Evolutionary conservation across 73 alveolate species (phyloP).

Genomic region (Paramecium tetraurelia): DNA sequence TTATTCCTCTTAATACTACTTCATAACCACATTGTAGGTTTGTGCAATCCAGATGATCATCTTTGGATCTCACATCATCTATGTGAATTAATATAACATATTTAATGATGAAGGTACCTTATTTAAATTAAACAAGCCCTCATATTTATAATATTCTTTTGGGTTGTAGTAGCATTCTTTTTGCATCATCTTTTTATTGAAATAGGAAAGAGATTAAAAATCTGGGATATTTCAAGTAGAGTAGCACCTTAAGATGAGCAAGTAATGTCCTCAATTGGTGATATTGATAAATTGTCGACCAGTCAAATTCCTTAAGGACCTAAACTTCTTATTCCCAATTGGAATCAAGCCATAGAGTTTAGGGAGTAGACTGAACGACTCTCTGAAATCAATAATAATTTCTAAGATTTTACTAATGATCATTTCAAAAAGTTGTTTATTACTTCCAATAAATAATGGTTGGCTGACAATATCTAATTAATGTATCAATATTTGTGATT

Average conservation of each 20-base stretch:
- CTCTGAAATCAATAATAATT: background rate
- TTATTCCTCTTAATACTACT: conserved; percentile 19
- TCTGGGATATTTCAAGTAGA: background rate
- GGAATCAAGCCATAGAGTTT: background rate
- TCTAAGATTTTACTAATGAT: conserved; percentile 30
- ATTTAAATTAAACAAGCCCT: background rate
- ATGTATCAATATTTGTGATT: background rate
- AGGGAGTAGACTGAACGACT: conserved; percentile 17
- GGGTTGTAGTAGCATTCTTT: background rate
- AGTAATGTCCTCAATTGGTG: background rate
- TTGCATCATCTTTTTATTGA: background rate
- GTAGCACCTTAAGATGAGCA: background rate
- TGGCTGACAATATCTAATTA: conserved; percentile 8
- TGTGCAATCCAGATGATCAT: background rate
- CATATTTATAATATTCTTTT: background rate
- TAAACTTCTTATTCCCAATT: background rate
- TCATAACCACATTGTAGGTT: background rate
- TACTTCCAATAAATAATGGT: conserved; percentile 56
- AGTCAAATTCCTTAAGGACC: background rate
- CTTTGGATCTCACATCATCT: background rate
- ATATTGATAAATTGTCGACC: background rate
- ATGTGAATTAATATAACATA: background rate
- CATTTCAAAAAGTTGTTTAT: conserved; percentile 42
- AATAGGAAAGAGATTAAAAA: background rate
- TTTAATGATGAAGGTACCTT: conserved; percentile 23